Conservation (phyloP, 1,284 basidiomycete genomes). For the Crepidotus sp. region DNA sequence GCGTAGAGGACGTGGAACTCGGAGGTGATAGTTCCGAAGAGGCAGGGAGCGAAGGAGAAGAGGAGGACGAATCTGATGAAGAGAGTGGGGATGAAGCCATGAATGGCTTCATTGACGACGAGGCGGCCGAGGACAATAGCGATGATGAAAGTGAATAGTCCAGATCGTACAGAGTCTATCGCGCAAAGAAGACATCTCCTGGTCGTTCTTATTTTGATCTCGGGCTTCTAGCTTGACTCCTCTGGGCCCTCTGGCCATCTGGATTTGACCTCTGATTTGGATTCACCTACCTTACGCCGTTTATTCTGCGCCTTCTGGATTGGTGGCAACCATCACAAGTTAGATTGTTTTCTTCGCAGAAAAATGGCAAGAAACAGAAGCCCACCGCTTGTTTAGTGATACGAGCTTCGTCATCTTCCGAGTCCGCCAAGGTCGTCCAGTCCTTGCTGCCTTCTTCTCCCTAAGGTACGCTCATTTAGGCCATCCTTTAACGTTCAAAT, state of each 20-base stretch:
- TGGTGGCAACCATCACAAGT: constrained; percentile 6
- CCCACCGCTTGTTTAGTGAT: constrained; percentile 9
- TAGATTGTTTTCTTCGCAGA: constrained; percentile 11
- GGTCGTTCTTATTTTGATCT: constrained; percentile 10
- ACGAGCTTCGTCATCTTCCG: constrained; percentile 15
- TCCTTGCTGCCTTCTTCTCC: constrained; percentile 20
- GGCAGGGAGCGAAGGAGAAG: constrained; percentile 43
- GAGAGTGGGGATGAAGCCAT: constrained; percentile 26
- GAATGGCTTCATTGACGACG: constrained; percentile 66
- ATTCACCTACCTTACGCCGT: constrained; percentile 6
- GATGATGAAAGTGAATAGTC: constrained; percentile 40
- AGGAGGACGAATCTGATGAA: constrained; percentile 34
- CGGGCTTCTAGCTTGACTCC: constrained; percentile 15
- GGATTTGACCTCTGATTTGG: constrained; percentile 1
- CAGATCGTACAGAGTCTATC: constrained; percentile 8
- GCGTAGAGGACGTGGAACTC: constrained; percentile 61
- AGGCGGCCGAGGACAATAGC: constrained; percentile 58
- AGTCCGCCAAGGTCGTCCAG: constrained; percentile 22
- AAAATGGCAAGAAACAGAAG: background rate
- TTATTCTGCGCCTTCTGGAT: constrained; percentile 11
- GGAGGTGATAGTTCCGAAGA: constrained; percentile 50
- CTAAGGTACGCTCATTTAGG: background rate
- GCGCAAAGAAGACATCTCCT: constrained; percentile 7
- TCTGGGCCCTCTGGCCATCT: background rate
- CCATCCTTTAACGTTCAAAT: constrained; percentile 31